A percentile compares a stretch with the other conserved stretches of the same genome.
Evolutionary conservation across 2,329 filamentous ascomycete genomes (phyloP).

Genomic region (Sclerotinia minor): DNA sequence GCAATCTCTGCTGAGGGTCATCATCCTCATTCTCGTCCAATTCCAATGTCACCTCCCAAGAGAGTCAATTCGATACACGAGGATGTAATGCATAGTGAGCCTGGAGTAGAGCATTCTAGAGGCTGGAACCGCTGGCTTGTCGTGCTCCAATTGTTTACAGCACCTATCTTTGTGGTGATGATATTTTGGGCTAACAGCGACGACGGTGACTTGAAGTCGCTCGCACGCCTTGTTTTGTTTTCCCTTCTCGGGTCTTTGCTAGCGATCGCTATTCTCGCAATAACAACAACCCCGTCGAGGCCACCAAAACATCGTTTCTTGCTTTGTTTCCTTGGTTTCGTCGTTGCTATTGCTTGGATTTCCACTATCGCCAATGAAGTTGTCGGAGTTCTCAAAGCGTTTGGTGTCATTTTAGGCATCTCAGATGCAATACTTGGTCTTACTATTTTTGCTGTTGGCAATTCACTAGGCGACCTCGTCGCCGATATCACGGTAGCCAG

Average conservation of each 20-base stretch:
- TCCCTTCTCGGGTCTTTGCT: constrained; percentile 69
- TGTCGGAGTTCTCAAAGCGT: constrained; percentile 87
- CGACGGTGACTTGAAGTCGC: constrained; percentile 54
- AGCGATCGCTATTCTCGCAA: constrained; percentile 64
- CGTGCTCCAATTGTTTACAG: constrained; percentile 79
- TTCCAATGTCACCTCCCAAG: constrained; percentile 26
- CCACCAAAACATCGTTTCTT: constrained; percentile 74
- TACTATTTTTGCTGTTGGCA: constrained; percentile 94
- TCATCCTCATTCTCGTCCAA: constrained; percentile 30
- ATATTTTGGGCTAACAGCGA: constrained; percentile 71
- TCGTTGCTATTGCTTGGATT: constrained; percentile 93
- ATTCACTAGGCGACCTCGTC: constrained; percentile 90
- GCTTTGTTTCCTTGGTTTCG: constrained; percentile 85
- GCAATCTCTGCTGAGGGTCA: constrained; percentile 40
- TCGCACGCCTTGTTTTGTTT: constrained; percentile 60
- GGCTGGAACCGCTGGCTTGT: constrained; percentile 92
- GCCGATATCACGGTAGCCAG: constrained; percentile 92
- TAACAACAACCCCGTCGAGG: constrained; percentile 65
- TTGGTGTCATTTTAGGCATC: constrained; percentile 89
- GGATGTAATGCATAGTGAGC: constrained; percentile 20
- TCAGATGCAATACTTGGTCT: constrained; percentile 92
- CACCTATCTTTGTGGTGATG: constrained; percentile 77
- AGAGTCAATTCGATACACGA: constrained; percentile 24
- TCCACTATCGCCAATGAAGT: constrained; percentile 94
- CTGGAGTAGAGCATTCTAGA: constrained; percentile 24